phyloP scores from a whole-genome alignment of 2,329 filamentous ascomycete genomes.

The Diaporthe sp. region DNA sequence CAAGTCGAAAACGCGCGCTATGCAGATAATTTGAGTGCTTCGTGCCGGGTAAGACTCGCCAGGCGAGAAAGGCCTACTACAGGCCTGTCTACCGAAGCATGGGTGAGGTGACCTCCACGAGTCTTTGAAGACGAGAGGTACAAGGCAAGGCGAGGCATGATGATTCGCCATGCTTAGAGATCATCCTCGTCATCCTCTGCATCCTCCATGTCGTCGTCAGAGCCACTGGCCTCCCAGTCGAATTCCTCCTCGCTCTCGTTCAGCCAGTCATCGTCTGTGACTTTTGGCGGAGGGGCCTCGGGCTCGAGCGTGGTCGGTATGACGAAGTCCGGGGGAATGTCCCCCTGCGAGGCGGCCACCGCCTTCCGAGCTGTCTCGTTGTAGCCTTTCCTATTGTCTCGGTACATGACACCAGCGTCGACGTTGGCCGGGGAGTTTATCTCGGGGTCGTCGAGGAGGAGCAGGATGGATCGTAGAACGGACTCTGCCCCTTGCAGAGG shows the following conservation, averaged over 20 bases:
- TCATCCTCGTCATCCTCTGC: slow-evolving; percentile 69
- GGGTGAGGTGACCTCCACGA: neutral
- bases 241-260: slow-evolving; percentile 83
- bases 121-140: neutral
- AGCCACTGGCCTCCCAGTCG: slow-evolving; percentile 78
- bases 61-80: neutral
- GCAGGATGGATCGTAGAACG: slow-evolving; percentile 90
- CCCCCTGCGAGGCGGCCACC: slow-evolving; percentile 78
- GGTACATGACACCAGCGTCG: slow-evolving; percentile 87
- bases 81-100: neutral
- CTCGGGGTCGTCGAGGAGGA: slow-evolving; percentile 93
- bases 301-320: slow-evolving; percentile 83
- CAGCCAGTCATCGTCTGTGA: slow-evolving; percentile 81
- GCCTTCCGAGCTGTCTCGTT: slow-evolving; percentile 75
- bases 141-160: slow-evolving; percentile 5
- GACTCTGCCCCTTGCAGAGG: slow-evolving; percentile 95
- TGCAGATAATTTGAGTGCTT: slow-evolving; percentile 29
- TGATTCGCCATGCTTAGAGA: slow-evolving; percentile 52
- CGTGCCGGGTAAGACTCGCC: neutral
- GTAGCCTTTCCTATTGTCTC: slow-evolving; percentile 78
- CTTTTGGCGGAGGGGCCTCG: slow-evolving; percentile 69
- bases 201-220: slow-evolving; percentile 68
- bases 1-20: slow-evolving; percentile 30
- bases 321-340: slow-evolving; percentile 81
- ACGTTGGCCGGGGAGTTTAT: slow-evolving; percentile 95